Percentiles rank a stretch among this genome's conserved stretches.
Evolutionary conservation across 169 alveolate genomes (phyloP).

Genomic region (Babesia ovata): DNA sequence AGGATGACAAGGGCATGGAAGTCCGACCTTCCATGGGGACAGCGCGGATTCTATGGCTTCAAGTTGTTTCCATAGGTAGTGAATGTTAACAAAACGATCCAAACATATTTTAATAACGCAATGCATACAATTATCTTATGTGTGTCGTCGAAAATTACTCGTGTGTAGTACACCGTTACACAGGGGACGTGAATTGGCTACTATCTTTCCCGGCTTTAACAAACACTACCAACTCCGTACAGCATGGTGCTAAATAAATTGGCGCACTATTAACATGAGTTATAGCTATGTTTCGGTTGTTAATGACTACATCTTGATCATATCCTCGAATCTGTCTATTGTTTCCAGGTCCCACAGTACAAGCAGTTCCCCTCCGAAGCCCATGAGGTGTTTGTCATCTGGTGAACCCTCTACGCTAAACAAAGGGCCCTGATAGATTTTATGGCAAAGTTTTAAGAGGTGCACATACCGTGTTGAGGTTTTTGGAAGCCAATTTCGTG

Average conservation of each 20-base stretch:
- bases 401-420: constrained; percentile 40
- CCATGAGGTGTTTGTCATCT: constrained; percentile 44
- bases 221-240: background rate
- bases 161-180: no score
- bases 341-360: constrained; percentile 60
- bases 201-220: no score
- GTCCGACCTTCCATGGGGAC: constrained; percentile 18
- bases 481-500: constrained; percentile 35
- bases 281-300: background rate
- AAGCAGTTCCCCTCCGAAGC: constrained; percentile 50
- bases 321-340: background rate
- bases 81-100: background rate
- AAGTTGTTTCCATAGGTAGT: no score
- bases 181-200: no score
- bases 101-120: background rate
- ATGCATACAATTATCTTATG: background rate
- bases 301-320: background rate
- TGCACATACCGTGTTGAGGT: constrained; percentile 46
- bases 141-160: no score
- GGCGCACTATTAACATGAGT: background rate
- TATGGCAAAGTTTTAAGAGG: background rate
- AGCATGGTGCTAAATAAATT: background rate
- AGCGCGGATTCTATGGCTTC: background rate
- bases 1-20: background rate
- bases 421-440: constrained; percentile 45